phyloP scores from a whole-genome alignment of 2,329 filamentous ascomycete genomes.

The Drechslerella dactyloides region DNA sequence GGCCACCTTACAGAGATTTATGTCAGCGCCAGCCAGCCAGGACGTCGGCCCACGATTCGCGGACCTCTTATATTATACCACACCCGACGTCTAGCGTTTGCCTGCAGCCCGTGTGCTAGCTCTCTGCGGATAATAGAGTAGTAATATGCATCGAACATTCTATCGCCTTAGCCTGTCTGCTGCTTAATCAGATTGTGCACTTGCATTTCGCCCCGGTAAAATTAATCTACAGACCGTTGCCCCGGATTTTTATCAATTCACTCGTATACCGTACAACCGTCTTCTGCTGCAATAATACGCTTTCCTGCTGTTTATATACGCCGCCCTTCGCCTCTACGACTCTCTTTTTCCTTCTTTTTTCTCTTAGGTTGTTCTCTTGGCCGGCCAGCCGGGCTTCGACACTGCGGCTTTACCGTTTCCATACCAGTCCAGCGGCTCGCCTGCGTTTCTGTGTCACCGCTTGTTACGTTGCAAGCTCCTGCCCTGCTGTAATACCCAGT shows the following conservation, averaged over 20 bases:
- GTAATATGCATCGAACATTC: slow-evolving; percentile 6
- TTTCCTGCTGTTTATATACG: too few relatives aligned
- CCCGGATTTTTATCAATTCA: too few relatives aligned
- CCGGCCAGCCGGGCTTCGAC: slow-evolving; percentile 4
- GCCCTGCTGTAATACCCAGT: slow-evolving; percentile 47
- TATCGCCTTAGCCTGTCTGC: background rate
- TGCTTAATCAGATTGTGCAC: background rate
- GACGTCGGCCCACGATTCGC: too few relatives aligned
- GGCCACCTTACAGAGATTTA: too few relatives aligned
- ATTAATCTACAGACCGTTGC: background rate
- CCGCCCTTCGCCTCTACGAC: too few relatives aligned
- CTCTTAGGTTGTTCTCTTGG: background rate
- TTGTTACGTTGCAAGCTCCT: slow-evolving; percentile 18
- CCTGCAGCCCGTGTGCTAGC: background rate
- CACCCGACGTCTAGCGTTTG: too few relatives aligned
- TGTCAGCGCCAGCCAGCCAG: too few relatives aligned
- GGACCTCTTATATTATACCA: too few relatives aligned
- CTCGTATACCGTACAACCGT: too few relatives aligned
- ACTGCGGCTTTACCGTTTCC: slow-evolving; percentile 5
- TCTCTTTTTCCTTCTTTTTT: background rate
- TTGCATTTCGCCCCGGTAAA: background rate
- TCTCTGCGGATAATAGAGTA: background rate
- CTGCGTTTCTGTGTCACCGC: slow-evolving; percentile 44
- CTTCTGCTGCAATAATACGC: too few relatives aligned
- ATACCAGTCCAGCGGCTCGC: slow-evolving; percentile 44